Percentiles rank a stretch among this genome's conserved stretches.
These are phyloP conservation scores for Fraxinus paxiana DNA, from an alignment of 305 asterid species.

Conservation along the genomic window DNA sequence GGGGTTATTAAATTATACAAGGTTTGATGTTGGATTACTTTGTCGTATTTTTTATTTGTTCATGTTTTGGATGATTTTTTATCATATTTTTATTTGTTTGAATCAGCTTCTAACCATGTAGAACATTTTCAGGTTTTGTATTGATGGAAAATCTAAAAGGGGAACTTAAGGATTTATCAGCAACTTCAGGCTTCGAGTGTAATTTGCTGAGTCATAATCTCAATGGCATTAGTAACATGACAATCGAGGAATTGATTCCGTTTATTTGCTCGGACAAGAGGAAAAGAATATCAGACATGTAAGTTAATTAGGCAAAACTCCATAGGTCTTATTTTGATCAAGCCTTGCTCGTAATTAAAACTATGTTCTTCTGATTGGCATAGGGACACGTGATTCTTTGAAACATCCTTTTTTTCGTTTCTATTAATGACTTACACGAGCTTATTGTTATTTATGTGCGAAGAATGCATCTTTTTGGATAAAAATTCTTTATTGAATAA, in stretches of 20 bases:
- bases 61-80: background rate
- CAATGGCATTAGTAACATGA: constrained; percentile 32
- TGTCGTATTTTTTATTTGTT: background rate
- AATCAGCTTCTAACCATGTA: background rate
- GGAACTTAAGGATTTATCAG: constrained; percentile 36
- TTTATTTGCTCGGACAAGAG: constrained; percentile 41
- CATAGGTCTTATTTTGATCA: background rate
- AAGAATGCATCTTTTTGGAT: background rate
- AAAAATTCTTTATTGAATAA: background rate
- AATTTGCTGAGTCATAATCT: constrained; percentile 37
- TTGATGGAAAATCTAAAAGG: constrained; percentile 51
- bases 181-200: constrained; percentile 26
- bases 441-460: background rate
- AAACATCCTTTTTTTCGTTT: background rate
- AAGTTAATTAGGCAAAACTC: constrained; percentile 27
- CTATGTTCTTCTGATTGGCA: background rate
- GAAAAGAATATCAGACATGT: constrained; percentile 46
- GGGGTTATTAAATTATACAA: background rate
- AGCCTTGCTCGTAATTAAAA: background rate
- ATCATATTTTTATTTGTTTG: background rate
- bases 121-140: constrained; percentile 36
- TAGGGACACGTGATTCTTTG: background rate
- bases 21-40: background rate
- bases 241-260: constrained; percentile 43
- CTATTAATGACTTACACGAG: background rate